Conservation (phyloP, 164 flowering plant species). For the Platanus orientalis region DNA sequence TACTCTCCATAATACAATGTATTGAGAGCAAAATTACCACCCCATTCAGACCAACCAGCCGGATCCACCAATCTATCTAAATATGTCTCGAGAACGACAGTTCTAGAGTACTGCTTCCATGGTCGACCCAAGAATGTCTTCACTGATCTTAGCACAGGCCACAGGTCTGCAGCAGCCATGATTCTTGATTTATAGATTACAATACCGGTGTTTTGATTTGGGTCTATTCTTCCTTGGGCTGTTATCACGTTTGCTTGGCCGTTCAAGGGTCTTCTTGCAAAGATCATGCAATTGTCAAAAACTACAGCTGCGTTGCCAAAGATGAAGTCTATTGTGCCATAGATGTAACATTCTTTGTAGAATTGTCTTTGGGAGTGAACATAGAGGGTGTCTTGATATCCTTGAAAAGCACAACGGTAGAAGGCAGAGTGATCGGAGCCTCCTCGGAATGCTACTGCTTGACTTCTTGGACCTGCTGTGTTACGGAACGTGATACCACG, state of each 20-base stretch:
- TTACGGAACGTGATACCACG: conserved; percentile 53
- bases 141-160: conserved; percentile 12
- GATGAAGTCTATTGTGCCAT: conserved; percentile 71
- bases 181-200: conserved; percentile 44
- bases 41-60: conserved; percentile 35
- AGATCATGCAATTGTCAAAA: conserved; percentile 57
- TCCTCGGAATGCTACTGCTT: conserved; percentile 69
- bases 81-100: conserved; percentile 20
- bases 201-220: conserved; percentile 73
- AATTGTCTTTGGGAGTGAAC: conserved; percentile 62
- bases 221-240: conserved; percentile 65
- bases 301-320: conserved; percentile 78
- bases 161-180: conserved; percentile 42
- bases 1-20: conserved; percentile 39
- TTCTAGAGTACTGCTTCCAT: conserved; percentile 34
- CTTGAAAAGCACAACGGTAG: conserved; percentile 64
- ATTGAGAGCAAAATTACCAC: conserved; percentile 12
- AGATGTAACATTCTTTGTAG: conserved; percentile 59
- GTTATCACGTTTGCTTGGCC: conserved; percentile 50
- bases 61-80: conserved; percentile 25
- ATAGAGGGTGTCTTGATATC: conserved; percentile 76
- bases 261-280: conserved; percentile 37
- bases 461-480: conserved; percentile 60
- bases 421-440: conserved; percentile 63
- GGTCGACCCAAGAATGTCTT: conserved; percentile 38